Conservation (phyloP, 805 yeast genomes). For the Candida dendrica region DNA sequence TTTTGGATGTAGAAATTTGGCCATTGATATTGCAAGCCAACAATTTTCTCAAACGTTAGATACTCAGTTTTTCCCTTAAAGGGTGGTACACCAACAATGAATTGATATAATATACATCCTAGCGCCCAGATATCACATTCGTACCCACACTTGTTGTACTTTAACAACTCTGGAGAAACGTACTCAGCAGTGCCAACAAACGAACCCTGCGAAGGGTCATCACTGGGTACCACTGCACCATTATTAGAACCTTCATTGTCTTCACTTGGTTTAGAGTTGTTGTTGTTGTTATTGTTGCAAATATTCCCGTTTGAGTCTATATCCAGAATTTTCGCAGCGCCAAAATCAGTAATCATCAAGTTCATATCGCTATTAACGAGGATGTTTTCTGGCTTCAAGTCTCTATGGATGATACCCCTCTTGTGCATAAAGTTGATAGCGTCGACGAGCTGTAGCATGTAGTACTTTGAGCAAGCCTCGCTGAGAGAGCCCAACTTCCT, state of each 20-base stretch:
- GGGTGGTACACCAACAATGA: slow-evolving; percentile 91
- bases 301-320: slow-evolving; percentile 40
- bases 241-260: neutral
- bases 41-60: slow-evolving; percentile 77
- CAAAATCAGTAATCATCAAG: slow-evolving; percentile 74
- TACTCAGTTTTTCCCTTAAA: slow-evolving; percentile 81
- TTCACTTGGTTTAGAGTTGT: slow-evolving; percentile 30
- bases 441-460: slow-evolving; percentile 82
- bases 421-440: slow-evolving; percentile 81
- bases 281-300: slow-evolving; percentile 62
- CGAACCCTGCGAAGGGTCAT: slow-evolving; percentile 35
- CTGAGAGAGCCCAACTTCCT: slow-evolving; percentile 71
- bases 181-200: slow-evolving; percentile 92
- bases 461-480: slow-evolving; percentile 70
- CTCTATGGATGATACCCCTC: slow-evolving; percentile 74
- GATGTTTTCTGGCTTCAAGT: slow-evolving; percentile 79
- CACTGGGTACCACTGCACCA: neutral
- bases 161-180: slow-evolving; percentile 74
- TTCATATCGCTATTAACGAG: slow-evolving; percentile 53
- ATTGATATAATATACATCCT: slow-evolving; percentile 91
- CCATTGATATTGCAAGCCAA: slow-evolving; percentile 65
- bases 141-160: slow-evolving; percentile 36
- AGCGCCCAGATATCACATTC: slow-evolving; percentile 96
- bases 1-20: slow-evolving; percentile 59
- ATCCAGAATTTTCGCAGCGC: slow-evolving; percentile 71